Conservation (phyloP, 441 rosid species). For the Brassica hybrid region DNA sequence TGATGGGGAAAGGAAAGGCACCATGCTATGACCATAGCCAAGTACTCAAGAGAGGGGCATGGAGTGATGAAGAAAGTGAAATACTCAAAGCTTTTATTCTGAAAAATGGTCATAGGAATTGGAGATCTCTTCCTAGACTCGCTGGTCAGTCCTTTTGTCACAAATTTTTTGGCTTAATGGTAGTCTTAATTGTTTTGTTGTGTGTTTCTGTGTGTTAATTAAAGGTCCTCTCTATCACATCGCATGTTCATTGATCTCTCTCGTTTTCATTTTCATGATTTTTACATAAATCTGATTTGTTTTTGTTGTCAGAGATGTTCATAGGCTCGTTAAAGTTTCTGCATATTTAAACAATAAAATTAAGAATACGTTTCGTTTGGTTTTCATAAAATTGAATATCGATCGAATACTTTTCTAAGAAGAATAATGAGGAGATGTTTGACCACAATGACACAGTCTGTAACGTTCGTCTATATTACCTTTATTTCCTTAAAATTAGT, state of each 20-base stretch:
- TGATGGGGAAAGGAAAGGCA: conserved; percentile 34
- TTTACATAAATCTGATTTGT: neutral
- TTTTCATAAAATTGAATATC: neutral
- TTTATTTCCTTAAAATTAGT: neutral
- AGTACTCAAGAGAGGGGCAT: conserved; percentile 40
- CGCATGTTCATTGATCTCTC: neutral
- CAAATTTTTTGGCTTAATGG: neutral
- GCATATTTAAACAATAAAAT: neutral
- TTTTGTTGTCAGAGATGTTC: neutral
- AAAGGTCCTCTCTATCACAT: neutral
- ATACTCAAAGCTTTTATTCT: conserved; percentile 35
- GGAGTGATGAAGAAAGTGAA: conserved; percentile 44
- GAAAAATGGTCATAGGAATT: conserved; percentile 36
- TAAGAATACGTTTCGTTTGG: neutral
- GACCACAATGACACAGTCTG: conserved; percentile 19
- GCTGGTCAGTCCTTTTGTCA: conserved; percentile 35
- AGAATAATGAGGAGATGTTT: conserved; percentile 16
- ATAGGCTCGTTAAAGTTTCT: neutral
- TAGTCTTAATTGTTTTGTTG: neutral
- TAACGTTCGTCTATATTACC: conserved; percentile 26
- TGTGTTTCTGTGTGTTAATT: neutral
- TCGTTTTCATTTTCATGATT: conserved; percentile 1
- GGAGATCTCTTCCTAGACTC: conserved; percentile 43
- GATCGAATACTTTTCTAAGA: neutral
- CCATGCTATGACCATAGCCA: conserved; percentile 40